A percentile compares a stretch with the other conserved stretches of the same genome.
Conservation (phyloP, 768 basidiomycete genomes). For the Amanita subjunquillea region DNA sequence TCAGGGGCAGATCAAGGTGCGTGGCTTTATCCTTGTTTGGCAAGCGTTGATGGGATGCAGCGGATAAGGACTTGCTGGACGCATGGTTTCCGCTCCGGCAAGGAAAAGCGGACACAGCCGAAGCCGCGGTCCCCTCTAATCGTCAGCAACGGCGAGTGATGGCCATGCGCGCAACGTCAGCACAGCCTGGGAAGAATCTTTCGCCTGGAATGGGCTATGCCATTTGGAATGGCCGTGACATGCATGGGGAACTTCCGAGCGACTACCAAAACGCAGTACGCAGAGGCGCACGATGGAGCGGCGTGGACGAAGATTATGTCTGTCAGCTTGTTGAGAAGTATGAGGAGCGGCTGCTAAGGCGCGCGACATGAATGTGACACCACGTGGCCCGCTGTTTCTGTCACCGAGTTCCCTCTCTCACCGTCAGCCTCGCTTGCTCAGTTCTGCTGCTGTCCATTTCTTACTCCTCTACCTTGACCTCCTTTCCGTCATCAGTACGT, state of each 20-base stretch:
- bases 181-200: slow-evolving; percentile 7
- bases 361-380: slow-evolving; percentile 5
- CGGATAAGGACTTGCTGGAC: slow-evolving; percentile 22
- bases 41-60: neutral
- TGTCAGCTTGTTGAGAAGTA: slow-evolving; percentile 47
- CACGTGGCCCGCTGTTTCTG: slow-evolving; percentile 4
- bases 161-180: neutral
- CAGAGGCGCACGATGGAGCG: slow-evolving; percentile 43
- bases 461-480: slow-evolving; percentile 7
- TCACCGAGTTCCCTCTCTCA: slow-evolving; percentile 3
- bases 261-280: slow-evolving; percentile 42
- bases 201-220: slow-evolving; percentile 52
- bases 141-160: neutral
- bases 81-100: slow-evolving; percentile 30
- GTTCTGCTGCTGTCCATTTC: slow-evolving; percentile 3
- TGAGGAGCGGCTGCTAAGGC: slow-evolving; percentile 46
- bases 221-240: slow-evolving; percentile 61
- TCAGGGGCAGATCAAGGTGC: slow-evolving; percentile 20
- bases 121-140: neutral
- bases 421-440: slow-evolving; percentile 5
- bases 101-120: neutral
- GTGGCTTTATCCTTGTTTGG: slow-evolving; percentile 11
- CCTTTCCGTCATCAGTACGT: slow-evolving; percentile 3
- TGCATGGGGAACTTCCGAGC: slow-evolving; percentile 43
- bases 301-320: slow-evolving; percentile 43